These are phyloP conservation scores for Colletotrichum endophyticum DNA, from an alignment of 2,329 filamentous ascomycete species.

Conservation along the genomic window DNA sequence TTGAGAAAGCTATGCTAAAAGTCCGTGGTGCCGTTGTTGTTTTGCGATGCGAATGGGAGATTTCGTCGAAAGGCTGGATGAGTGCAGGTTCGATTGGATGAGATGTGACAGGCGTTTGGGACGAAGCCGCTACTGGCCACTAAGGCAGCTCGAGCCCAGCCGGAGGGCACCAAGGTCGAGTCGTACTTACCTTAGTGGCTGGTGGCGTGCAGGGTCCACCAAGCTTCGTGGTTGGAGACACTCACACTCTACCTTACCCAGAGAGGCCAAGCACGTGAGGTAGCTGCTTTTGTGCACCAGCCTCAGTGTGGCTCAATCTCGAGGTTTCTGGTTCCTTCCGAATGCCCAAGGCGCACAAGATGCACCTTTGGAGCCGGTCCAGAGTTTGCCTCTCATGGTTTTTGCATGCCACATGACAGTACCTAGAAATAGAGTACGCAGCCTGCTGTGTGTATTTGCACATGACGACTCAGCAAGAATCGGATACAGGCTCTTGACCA, in stretches of 20 bases:
- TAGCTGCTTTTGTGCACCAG: not conserved
- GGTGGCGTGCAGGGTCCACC: not conserved
- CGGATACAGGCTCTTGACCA: not conserved
- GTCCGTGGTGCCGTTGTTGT: not conserved
- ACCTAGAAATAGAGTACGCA: not conserved
- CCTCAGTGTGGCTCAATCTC: not conserved
- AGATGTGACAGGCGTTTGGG: not conserved
- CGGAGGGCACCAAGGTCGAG: not conserved
- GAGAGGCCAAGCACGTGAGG: no score
- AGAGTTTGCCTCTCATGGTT: not conserved
- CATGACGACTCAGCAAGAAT: not conserved
- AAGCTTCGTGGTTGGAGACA: not conserved
- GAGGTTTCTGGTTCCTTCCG: not conserved
- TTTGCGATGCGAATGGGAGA: conserved; percentile 3
- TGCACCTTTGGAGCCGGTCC: not conserved
- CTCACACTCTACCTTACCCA: not conserved
- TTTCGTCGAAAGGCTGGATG: not conserved
- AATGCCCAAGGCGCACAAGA: not conserved
- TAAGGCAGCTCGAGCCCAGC: not conserved
- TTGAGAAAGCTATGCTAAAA: not conserved
- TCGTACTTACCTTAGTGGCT: conserved; percentile 6
- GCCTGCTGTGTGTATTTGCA: not conserved
- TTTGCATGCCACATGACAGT: not conserved
- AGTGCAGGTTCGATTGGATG: not conserved
- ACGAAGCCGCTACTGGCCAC: not conserved